phyloP scores from a whole-genome alignment of 306 rosid species.

The Medicago arabica region DNA sequence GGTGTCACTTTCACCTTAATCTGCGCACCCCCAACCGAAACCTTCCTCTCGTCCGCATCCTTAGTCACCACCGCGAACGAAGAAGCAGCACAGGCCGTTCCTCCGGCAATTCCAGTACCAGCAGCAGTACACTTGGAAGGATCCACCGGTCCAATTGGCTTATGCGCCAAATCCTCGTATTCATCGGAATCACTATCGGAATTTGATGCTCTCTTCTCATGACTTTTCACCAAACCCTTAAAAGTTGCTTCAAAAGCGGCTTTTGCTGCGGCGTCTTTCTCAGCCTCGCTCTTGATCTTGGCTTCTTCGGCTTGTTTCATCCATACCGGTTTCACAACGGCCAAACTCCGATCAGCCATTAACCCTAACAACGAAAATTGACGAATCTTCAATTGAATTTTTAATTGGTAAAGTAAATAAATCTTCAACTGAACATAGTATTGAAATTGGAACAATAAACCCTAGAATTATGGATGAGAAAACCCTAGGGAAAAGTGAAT shows the following conservation, averaged over 20 bases:
- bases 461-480: conserved; percentile 16
- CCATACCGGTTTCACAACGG: conserved; percentile 83
- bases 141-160: conserved; percentile 92
- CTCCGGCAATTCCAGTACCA: conserved; percentile 89
- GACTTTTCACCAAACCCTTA: conserved; percentile 70
- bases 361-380: conserved; percentile 30
- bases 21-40: conserved; percentile 70
- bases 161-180: conserved; percentile 69
- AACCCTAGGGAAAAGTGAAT: conserved; percentile 9
- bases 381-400: conserved; percentile 18
- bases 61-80: conserved; percentile 78
- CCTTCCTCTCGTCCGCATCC: conserved; percentile 88
- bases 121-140: conserved; percentile 86
- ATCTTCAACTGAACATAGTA: background rate
- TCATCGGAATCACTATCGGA: conserved; percentile 95
- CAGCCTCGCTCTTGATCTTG: conserved; percentile 89
- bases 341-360: conserved; percentile 87
- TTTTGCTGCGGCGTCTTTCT: conserved; percentile 91
- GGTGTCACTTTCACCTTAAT: conserved; percentile 83
- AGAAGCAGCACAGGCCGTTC: conserved; percentile 87
- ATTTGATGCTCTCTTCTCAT: conserved; percentile 52
- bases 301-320: conserved; percentile 99
- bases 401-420: conserved; percentile 2
- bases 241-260: conserved; percentile 98
- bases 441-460: conserved; percentile 4